phyloP scores from a whole-genome alignment of 257 asterid genomes.

The Anisodus tanguticus region DNA sequence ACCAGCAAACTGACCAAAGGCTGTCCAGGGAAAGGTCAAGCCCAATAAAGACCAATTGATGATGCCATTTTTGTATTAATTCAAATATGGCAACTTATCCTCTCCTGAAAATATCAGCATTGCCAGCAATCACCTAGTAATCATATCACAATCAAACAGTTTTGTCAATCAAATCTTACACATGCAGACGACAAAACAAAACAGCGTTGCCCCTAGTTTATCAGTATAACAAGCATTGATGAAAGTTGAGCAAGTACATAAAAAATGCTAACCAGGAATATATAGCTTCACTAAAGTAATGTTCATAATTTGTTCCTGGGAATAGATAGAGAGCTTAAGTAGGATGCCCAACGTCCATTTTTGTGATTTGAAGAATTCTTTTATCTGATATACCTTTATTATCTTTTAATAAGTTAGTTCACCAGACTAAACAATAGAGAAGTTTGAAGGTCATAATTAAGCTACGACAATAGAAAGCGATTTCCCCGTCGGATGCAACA shows the following conservation, averaged over 20 bases:
- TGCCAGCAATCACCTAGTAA: conserved; percentile 4
- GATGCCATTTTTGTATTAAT: not conserved
- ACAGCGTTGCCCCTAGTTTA: not conserved
- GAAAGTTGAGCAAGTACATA: not conserved
- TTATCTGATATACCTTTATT: not conserved
- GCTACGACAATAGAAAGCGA: not conserved
- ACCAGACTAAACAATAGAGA: not conserved
- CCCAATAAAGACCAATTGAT: not conserved
- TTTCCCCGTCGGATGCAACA: not conserved
- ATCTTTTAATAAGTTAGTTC: not conserved
- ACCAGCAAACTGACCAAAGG: conserved; percentile 3
- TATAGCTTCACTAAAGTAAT: not conserved
- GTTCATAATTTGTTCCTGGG: not conserved
- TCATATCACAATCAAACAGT: conserved; percentile 17
- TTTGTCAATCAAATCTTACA: not conserved
- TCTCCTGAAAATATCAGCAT: conserved; percentile 12
- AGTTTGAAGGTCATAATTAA: not conserved
- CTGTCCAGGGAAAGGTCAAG: not conserved
- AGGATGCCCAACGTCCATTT: not conserved
- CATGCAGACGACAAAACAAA: not conserved
- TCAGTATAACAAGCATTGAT: not conserved
- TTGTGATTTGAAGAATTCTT: not conserved
- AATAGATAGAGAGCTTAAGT: not conserved
- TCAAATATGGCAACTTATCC: not conserved
- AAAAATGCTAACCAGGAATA: not conserved